These are phyloP conservation scores for Aspergillus baeticus DNA, from an alignment of 495 filamentous ascomycete genomes.

Conservation along the genomic window DNA sequence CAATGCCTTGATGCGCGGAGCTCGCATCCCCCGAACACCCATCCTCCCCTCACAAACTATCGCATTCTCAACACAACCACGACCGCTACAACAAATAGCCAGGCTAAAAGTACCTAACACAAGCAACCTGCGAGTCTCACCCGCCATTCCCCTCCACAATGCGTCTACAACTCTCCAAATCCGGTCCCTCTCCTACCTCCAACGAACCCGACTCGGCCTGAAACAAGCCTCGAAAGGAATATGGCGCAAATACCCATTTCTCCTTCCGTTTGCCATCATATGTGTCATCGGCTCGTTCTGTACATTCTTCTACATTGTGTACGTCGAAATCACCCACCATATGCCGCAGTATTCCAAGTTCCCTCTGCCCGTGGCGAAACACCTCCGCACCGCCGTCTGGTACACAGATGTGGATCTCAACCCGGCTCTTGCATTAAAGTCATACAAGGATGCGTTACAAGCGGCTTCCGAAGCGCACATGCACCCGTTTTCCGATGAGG, in stretches of 20 bases:
- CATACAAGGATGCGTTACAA: slow-evolving; percentile 75
- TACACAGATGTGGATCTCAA: slow-evolving; percentile 74
- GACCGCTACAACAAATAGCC: neutral
- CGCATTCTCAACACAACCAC: slow-evolving; percentile 5
- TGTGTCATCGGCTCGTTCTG: slow-evolving; percentile 40
- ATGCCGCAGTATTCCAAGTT: slow-evolving; percentile 68
- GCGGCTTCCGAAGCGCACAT: slow-evolving; percentile 68
- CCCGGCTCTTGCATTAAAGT: slow-evolving; percentile 70
- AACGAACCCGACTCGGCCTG: slow-evolving; percentile 29
- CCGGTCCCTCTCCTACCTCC: slow-evolving; percentile 14
- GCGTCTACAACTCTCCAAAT: slow-evolving; percentile 1
- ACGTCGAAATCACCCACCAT: slow-evolving; percentile 66
- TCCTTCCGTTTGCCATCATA: slow-evolving; percentile 49
- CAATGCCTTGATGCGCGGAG: slow-evolving; percentile 18
- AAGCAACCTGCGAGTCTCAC: neutral
- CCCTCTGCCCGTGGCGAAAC: slow-evolving; percentile 74
- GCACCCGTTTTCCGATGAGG: slow-evolving; percentile 85
- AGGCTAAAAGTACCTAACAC: neutral
- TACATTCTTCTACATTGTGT: slow-evolving; percentile 44
- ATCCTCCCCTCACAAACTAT: slow-evolving; percentile 9
- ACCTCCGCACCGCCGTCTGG: slow-evolving; percentile 82
- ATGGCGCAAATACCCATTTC: slow-evolving; percentile 48
- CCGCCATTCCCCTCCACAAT: neutral
- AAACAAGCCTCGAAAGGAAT: slow-evolving; percentile 42
- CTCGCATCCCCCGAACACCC: slow-evolving; percentile 8